Evolutionary conservation across 1,284 basidiomycete species (phyloP).

Genomic region (Tilletia indica): DNA sequence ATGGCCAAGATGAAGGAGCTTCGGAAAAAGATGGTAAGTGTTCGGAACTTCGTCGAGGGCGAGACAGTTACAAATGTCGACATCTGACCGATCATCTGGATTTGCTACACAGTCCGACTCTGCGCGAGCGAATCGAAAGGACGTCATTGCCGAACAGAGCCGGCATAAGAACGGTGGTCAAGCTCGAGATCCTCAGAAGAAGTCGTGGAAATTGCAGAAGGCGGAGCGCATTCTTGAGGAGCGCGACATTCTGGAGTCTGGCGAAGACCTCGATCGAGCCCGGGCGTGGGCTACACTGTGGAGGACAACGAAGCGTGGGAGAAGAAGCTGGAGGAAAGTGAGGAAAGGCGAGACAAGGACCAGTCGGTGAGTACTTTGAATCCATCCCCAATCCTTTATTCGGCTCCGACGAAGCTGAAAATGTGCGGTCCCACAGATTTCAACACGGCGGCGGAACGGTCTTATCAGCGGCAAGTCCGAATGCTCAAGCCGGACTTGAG

Average conservation of each 20-base stretch:
- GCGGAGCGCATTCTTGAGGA: conserved; percentile 83
- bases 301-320: conserved; percentile 95
- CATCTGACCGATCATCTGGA: neutral
- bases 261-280: conserved; percentile 69
- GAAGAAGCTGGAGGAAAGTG: conserved; percentile 74
- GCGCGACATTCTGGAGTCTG: conserved; percentile 80
- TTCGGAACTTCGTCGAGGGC: neutral
- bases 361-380: conserved; percentile 64
- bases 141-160: conserved; percentile 29
- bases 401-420: neutral
- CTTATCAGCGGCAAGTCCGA: conserved; percentile 87
- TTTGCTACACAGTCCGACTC: conserved; percentile 30
- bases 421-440: conserved; percentile 67
- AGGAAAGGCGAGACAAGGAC: conserved; percentile 74
- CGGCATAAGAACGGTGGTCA: conserved; percentile 10
- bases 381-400: neutral
- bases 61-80: neutral
- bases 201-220: conserved; percentile 57
- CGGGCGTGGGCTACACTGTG: conserved; percentile 91
- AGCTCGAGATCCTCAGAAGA: conserved; percentile 9
- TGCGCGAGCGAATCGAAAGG: conserved; percentile 39
- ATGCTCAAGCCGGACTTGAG: conserved; percentile 79
- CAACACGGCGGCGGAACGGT: conserved; percentile 77
- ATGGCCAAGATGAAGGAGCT: conserved; percentile 74
- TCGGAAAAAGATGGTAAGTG: conserved; percentile 71